phyloP scores from a whole-genome alignment of 1,139 yeast species.

The Suhomyces kunorum region DNA sequence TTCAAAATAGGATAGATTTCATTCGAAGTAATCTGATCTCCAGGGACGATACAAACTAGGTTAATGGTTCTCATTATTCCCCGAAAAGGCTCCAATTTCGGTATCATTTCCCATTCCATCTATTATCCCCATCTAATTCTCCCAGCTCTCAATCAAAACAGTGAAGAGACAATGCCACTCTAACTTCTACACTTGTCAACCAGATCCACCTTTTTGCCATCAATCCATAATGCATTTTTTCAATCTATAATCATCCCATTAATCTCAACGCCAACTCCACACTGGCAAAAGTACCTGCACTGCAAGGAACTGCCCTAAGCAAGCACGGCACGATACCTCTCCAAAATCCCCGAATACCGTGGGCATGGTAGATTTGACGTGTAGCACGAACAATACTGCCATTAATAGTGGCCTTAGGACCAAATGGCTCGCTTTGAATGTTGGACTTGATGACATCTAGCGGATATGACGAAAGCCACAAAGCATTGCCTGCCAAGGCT shows the following conservation, averaged over 20 bases:
- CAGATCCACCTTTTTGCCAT: no score
- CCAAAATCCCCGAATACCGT: conserved; percentile 67
- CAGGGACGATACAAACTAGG: no score
- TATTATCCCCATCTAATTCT: background rate
- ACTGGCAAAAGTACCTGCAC: conserved; percentile 78
- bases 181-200: no score
- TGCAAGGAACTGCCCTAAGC: conserved; percentile 69
- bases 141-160: no score
- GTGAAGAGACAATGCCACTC: no score
- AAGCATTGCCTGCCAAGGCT: conserved; percentile 70
- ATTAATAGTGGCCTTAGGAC: conserved; percentile 42
- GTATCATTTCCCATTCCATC: no score
- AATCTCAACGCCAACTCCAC: conserved; percentile 67
- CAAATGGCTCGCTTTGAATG: conserved; percentile 68
- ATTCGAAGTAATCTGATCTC: no score
- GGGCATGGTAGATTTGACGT: conserved; percentile 41
- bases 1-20: no score
- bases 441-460: conserved; percentile 69
- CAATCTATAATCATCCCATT: no score
- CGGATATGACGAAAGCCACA: conserved; percentile 74
- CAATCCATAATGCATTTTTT: conserved; percentile 3
- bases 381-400: conserved; percentile 52
- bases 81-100: no score
- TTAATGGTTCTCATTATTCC: no score
- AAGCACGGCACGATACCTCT: conserved; percentile 70